These are phyloP conservation scores for Mimosa bimucronata DNA, from an alignment of 306 rosid species.

Conservation along the genomic window DNA sequence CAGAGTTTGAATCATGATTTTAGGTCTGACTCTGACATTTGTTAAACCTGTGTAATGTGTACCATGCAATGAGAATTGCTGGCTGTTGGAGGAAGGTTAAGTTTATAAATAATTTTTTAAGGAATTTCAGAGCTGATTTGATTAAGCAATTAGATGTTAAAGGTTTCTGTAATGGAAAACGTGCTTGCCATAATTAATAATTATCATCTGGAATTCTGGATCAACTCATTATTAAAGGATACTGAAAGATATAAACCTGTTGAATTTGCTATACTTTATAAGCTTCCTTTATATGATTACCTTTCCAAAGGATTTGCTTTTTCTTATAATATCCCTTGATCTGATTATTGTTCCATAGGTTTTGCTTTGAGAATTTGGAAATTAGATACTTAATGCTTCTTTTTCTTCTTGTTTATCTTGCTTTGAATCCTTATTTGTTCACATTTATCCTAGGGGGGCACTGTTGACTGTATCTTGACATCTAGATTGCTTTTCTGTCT, in stretches of 20 bases:
- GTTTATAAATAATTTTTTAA: too few relatives aligned
- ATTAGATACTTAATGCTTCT: background rate
- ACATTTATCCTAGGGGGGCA: background rate
- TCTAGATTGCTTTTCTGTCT: background rate
- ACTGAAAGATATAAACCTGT: background rate
- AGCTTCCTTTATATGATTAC: background rate
- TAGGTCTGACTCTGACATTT: conserved; percentile 8
- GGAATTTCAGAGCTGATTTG: conserved; percentile 9
- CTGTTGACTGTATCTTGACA: background rate
- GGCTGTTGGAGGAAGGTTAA: too few relatives aligned
- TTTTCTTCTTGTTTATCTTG: background rate
- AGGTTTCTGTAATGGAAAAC: background rate
- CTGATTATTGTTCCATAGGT: background rate
- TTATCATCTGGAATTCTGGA: background rate
- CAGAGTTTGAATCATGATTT: conserved; percentile 20
- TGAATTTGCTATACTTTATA: background rate
- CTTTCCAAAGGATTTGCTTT: background rate
- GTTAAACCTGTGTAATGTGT: conserved; percentile 27
- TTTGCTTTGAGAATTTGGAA: background rate
- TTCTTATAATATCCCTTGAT: background rate
- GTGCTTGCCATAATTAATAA: background rate
- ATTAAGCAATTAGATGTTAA: background rate
- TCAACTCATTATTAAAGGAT: background rate
- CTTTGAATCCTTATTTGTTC: background rate
- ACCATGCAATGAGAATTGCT: too few relatives aligned